Percentiles rank a stretch among this genome's conserved stretches.
Conservation (phyloP, 345 rosid genomes). For the thale cress (Arabidopsis thaliana) region DNA sequence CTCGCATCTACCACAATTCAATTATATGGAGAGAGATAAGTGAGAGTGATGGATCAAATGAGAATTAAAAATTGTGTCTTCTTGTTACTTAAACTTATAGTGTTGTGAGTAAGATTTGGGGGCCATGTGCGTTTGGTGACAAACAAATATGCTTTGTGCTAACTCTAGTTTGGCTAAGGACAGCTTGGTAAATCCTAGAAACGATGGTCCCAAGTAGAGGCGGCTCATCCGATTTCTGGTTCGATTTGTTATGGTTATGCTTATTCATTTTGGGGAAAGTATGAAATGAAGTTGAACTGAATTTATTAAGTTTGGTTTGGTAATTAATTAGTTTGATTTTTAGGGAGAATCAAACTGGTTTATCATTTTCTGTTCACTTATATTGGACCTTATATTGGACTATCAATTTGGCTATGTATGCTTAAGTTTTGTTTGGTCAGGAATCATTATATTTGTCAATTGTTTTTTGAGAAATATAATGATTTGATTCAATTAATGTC, state of each 20-base stretch:
- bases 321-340: not conserved
- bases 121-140: constrained; percentile 38
- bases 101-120: constrained; percentile 40
- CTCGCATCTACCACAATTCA: constrained; percentile 45
- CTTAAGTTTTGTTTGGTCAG: not conserved
- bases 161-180: constrained; percentile 30
- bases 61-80: constrained; percentile 35
- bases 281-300: not conserved
- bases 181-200: constrained; percentile 4
- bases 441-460: not conserved
- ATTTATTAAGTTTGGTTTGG: not conserved
- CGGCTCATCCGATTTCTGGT: not conserved
- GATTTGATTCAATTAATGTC: not conserved
- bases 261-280: not conserved
- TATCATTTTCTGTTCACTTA: not conserved
- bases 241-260: not conserved
- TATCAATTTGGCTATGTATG: not conserved
- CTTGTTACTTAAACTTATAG: constrained; percentile 20
- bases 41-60: constrained; percentile 45
- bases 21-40: constrained; percentile 42
- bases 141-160: constrained; percentile 20
- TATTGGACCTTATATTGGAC: not conserved
- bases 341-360: not conserved
- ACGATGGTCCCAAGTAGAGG: constrained; percentile 5
- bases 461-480: no score